Conservation (phyloP, 352 stramenopile genomes). For the Phytophthora hibernalis region DNA sequence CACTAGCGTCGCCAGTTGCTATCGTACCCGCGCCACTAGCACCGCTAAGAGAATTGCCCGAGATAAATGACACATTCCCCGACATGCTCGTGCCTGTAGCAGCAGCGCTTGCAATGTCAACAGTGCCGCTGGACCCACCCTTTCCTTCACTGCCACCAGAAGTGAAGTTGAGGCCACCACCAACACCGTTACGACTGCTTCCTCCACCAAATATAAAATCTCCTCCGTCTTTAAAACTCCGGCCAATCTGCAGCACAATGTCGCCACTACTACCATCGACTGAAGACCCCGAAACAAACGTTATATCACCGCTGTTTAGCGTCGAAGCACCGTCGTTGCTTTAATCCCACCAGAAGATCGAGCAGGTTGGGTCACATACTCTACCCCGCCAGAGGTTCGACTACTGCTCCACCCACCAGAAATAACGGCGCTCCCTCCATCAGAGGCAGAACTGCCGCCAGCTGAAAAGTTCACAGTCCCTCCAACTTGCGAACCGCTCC, state of each 20-base stretch:
- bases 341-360: slow-evolving; percentile 19
- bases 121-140: slow-evolving; percentile 11
- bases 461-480: slow-evolving; percentile 33
- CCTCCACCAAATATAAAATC: slow-evolving; percentile 26
- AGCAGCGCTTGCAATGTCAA: slow-evolving; percentile 23
- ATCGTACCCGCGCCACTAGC: slow-evolving; percentile 17
- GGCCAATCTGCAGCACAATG: slow-evolving; percentile 21
- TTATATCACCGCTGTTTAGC: slow-evolving; percentile 19
- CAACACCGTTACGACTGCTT: slow-evolving; percentile 17
- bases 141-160: slow-evolving; percentile 24
- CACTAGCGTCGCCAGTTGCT: slow-evolving; percentile 27
- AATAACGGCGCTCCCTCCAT: slow-evolving; percentile 23
- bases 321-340: slow-evolving; percentile 20
- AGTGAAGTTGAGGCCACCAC: slow-evolving; percentile 21
- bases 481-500: slow-evolving; percentile 21
- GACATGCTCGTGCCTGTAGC: slow-evolving; percentile 16
- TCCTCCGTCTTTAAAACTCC: slow-evolving; percentile 24
- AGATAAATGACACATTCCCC: slow-evolving; percentile 23
- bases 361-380: slow-evolving; percentile 16
- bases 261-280: slow-evolving; percentile 29
- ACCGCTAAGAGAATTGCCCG: slow-evolving; percentile 16
- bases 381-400: slow-evolving; percentile 24
- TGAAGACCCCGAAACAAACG: slow-evolving; percentile 23
- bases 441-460: slow-evolving; percentile 15
- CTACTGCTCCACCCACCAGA: slow-evolving; percentile 26